Base-by-base conservation (phyloP, 2,329 filamentous ascomycete genomes). In the Sphaerulina populicola region DNA sequence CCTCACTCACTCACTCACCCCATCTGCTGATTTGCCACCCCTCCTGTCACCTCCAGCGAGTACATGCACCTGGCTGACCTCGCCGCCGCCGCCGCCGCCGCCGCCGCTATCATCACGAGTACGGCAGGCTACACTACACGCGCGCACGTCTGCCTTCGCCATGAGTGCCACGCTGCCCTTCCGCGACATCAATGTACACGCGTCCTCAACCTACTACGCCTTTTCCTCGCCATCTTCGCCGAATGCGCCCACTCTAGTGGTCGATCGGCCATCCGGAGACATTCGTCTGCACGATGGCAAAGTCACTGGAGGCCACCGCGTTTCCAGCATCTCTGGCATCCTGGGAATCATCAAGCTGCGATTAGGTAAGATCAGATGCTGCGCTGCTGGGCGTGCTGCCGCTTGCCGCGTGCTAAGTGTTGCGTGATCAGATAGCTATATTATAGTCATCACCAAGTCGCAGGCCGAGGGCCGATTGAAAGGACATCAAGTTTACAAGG, bases 181-280 rank as follows among this genome's bases (percentile, higher is more conserved):
- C 72, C 82, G 91, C 67, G 93, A 98, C 75, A 94, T 97, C 75
- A 98, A 97, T 70, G 82, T 98, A 69, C 89, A 94, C 71, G 86
- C 89, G 59, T 89, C 91, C 47, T 78, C 87, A 63, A 88, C 91
- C 63, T 85, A 93, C 67, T 98, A 98, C 76, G 88, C 89, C 63
- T 98, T 98, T 71, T 90, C 88, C 36, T 98, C 93, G 27, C 93
- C 93, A 27, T 97, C 93, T 0, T 91, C 89, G 3, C 89, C 90
- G 55, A 82, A 90, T 71, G 85, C 90, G 27, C 88, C 88, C 11
- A 88, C 88, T 8, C 77, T 98, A 46, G 82, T 95, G 11, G 80
- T 98, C 59, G 93, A 97, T 65, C 82, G 93, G 48, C 93, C 93
- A 8, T 93, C 89, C 11, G 93, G 93, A 55, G 90, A 97, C 70